Percentiles rank a stretch among this genome's conserved stretches.
phyloP scores from a whole-genome alignment of 257 asterid species.

The Solanum gracilifrons region DNA sequence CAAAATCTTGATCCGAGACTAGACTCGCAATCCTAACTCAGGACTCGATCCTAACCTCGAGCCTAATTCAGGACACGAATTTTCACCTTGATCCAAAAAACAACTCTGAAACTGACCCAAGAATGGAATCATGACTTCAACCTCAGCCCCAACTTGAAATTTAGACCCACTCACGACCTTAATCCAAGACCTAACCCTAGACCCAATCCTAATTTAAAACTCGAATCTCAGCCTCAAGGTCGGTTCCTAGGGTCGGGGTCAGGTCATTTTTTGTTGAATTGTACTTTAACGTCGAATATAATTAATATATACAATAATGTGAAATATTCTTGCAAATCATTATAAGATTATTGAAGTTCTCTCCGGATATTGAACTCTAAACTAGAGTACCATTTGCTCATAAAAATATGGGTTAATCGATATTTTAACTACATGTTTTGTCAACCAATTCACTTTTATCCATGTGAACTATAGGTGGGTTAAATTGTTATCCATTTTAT shows the following conservation, averaged over 20 bases:
- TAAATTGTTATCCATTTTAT: background rate
- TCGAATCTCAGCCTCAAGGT: background rate
- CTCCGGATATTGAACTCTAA: background rate
- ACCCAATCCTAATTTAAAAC: no score
- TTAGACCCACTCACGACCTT: background rate
- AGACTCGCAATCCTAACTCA: no score
- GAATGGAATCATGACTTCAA: no score
- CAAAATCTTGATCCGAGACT: background rate
- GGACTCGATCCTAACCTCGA: background rate
- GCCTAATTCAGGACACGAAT: no score
- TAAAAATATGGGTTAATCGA: background rate
- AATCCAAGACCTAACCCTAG: background rate
- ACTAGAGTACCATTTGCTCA: background rate
- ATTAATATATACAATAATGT: background rate
- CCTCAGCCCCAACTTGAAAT: no score
- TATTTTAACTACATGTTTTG: background rate
- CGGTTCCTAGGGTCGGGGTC: background rate
- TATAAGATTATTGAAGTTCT: background rate
- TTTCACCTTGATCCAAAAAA: background rate
- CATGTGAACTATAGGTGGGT: background rate
- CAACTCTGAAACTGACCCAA: no score
- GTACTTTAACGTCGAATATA: background rate
- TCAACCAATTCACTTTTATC: background rate
- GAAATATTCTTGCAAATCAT: background rate
- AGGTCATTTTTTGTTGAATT: background rate